Conservation (phyloP, 176 grass and related monocot species). For the Musa schizocarpa region DNA sequence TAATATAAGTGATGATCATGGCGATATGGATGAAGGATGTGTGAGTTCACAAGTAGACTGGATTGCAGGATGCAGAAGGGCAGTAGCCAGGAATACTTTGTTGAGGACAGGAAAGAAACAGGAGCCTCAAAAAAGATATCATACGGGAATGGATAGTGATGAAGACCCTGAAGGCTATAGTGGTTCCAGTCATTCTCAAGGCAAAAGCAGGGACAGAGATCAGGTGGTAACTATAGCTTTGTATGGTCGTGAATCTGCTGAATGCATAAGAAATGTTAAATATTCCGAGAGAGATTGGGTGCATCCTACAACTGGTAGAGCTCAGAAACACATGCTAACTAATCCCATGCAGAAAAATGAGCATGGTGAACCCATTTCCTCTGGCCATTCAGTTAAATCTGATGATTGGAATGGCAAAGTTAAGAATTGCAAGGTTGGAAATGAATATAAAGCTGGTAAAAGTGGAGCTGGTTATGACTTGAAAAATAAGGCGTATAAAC, state of each 20-base stretch:
- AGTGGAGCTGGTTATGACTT: constrained; percentile 23
- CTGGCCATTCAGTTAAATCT: constrained; percentile 20
- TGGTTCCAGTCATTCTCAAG: constrained; percentile 34
- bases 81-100: constrained; percentile 16
- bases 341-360: constrained; percentile 22
- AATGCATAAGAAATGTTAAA: constrained; percentile 40
- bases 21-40: constrained; percentile 25
- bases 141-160: constrained; percentile 28
- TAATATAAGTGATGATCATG: constrained; percentile 18
- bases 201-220: constrained; percentile 27
- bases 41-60: constrained; percentile 1
- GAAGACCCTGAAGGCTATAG: constrained; percentile 29
- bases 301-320: constrained; percentile 25
- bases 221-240: constrained; percentile 61
- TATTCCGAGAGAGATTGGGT: constrained; percentile 42
- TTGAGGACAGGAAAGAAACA: constrained; percentile 58
- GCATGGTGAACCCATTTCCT: constrained; percentile 13
- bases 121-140: constrained; percentile 35
- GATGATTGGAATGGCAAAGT: constrained; percentile 35
- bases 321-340: not conserved
- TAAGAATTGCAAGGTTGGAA: constrained; percentile 18
- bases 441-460: constrained; percentile 36
- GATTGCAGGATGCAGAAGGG: constrained; percentile 19
- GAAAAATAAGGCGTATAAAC: constrained; percentile 51
- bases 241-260: constrained; percentile 41